phyloP scores from a whole-genome alignment of 306 rosid genomes.

The Nissolia schottii region DNA sequence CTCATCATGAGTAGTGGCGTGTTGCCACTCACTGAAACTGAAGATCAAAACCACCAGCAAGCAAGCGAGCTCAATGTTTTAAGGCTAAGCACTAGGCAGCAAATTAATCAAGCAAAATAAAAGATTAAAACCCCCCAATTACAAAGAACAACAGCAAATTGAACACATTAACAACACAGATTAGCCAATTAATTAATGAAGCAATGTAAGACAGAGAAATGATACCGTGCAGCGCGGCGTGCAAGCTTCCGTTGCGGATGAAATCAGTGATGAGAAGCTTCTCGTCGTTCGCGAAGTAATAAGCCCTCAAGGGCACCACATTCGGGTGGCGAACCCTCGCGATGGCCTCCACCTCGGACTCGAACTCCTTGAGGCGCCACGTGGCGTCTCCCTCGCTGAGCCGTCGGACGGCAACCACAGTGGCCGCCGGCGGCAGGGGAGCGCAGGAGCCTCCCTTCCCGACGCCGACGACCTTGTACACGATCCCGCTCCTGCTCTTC shows the following conservation, averaged over 20 bases:
- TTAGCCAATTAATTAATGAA: background rate
- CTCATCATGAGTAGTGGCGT: background rate
- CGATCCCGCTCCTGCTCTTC: slow-evolving; percentile 73
- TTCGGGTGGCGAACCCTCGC: slow-evolving; percentile 76
- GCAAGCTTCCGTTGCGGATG: slow-evolving; percentile 72
- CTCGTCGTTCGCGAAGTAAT: slow-evolving; percentile 72
- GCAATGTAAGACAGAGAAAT: background rate
- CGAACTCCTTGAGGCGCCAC: slow-evolving; percentile 74
- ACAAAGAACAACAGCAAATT: background rate
- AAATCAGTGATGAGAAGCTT: slow-evolving; percentile 64
- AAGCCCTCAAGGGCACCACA: slow-evolving; percentile 64
- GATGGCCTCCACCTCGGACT: slow-evolving; percentile 61
- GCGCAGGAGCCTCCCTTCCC: slow-evolving; percentile 43
- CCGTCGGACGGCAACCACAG: slow-evolving; percentile 65
- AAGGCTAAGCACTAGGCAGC: background rate
- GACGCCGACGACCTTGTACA: slow-evolving; percentile 62
- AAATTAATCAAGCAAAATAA: background rate
- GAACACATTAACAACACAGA: background rate
- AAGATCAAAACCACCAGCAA: background rate
- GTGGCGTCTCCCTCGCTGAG: slow-evolving; percentile 66
- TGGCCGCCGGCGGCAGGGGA: slow-evolving; percentile 23
- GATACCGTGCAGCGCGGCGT: slow-evolving; percentile 64
- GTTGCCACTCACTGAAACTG: background rate
- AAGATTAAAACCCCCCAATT: background rate
- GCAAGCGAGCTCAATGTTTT: no score